A percentile compares a stretch with the other conserved stretches of the same genome.
Conservation (phyloP, 345 rosid species). For the Odontarrhena argentea region DNA sequence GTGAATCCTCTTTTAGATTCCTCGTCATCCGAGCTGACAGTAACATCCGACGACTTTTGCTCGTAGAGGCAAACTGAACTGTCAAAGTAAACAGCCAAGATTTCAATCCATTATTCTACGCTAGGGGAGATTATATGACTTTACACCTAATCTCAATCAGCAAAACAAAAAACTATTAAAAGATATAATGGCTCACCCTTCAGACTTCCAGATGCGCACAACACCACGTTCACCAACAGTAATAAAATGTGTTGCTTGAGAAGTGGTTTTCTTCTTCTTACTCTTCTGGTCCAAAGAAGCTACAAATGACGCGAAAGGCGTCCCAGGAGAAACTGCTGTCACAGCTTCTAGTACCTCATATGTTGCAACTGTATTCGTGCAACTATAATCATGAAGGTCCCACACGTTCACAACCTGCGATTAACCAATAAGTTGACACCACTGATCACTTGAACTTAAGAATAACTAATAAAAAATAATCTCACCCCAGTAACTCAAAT, state of each 20-base stretch:
- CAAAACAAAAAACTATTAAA: background rate
- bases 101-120: constrained; percentile 15
- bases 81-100: constrained; percentile 46
- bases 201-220: constrained; percentile 81
- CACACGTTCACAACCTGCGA: constrained; percentile 89
- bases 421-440: constrained; percentile 22
- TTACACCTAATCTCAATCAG: background rate
- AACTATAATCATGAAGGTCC: constrained; percentile 80
- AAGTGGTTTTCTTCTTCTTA: constrained; percentile 47
- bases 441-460: constrained; percentile 17
- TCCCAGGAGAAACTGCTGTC: constrained; percentile 57
- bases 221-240: constrained; percentile 92
- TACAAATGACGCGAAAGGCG: constrained; percentile 53
- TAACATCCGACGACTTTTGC: constrained; percentile 81
- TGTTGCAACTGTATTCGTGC: constrained; percentile 75
- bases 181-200: constrained; percentile 54
- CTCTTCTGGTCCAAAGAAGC: constrained; percentile 46
- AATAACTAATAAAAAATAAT: constrained; percentile 8
- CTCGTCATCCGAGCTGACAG: constrained; percentile 53
- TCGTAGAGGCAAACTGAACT: constrained; percentile 81
- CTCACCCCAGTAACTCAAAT: constrained; percentile 20
- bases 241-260: constrained; percentile 55
- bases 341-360: constrained; percentile 84
- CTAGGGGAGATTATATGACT: constrained; percentile 8
- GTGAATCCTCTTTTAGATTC: constrained; percentile 76